A percentile compares a stretch with the other conserved stretches of the same genome.
Conservation (phyloP, 305 asterid species). For the Fraxinus greggii region DNA sequence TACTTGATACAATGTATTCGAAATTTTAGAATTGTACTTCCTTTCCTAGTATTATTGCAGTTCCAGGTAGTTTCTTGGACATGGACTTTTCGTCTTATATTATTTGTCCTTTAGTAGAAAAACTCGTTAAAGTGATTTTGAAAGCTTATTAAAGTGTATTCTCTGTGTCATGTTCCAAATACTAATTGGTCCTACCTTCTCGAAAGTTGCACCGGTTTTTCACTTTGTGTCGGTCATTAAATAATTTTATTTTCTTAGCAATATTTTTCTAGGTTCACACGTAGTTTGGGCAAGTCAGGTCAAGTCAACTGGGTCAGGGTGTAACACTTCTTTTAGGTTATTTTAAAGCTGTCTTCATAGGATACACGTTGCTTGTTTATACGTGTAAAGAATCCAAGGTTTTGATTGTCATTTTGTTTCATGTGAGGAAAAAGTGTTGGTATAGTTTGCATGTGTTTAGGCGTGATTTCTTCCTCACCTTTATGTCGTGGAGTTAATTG, state of each 20-base stretch:
- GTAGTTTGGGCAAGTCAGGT: background rate
- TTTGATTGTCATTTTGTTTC: background rate
- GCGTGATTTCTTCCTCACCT: background rate
- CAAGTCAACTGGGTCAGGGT: background rate
- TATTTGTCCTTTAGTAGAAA: slow-evolving; percentile 19
- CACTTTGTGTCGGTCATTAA: background rate
- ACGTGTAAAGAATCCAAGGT: background rate
- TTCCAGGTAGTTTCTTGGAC: slow-evolving; percentile 33
- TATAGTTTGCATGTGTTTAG: background rate
- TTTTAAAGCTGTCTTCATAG: background rate
- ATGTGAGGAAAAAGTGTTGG: background rate
- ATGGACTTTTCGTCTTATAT: slow-evolving; percentile 22
- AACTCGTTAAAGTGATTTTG: background rate
- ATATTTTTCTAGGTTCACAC: background rate
- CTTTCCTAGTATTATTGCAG: slow-evolving; percentile 11
- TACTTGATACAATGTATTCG: slow-evolving; percentile 17
- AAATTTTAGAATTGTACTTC: slow-evolving; percentile 7
- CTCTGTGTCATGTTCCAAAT: slow-evolving; percentile 21
- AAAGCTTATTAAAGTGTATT: slow-evolving; percentile 15
- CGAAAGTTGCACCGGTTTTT: background rate
- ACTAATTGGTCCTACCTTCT: slow-evolving; percentile 16
- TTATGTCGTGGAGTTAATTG: background rate
- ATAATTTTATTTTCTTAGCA: background rate
- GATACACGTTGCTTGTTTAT: background rate
- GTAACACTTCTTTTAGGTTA: background rate